These are phyloP conservation scores for Chloris gayana DNA, from an alignment of 176 grass and related monocot genomes.

Conservation along the genomic window DNA sequence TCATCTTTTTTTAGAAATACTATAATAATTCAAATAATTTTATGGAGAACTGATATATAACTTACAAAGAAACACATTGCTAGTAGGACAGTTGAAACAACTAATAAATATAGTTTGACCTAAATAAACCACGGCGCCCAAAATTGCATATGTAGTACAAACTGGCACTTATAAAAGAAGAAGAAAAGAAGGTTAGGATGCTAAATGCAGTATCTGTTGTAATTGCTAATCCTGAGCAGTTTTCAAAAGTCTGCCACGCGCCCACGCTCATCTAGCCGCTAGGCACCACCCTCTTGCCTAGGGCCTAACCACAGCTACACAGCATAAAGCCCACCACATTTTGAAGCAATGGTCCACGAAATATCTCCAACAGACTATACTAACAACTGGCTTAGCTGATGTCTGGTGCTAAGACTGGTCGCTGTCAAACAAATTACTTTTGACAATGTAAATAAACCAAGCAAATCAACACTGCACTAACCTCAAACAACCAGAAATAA, in stretches of 20 bases:
- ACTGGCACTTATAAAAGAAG: neutral
- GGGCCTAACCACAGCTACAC: neutral
- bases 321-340: neutral
- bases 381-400: neutral
- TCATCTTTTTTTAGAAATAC: neutral
- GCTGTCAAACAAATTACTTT: neutral
- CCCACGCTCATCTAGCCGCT: neutral
- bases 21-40: neutral
- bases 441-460: neutral
- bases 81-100: neutral
- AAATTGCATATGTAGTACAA: neutral
- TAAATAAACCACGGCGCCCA: neutral
- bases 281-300: neutral
- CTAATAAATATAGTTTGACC: neutral
- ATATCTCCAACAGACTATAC: neutral
- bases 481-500: neutral
- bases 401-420: neutral
- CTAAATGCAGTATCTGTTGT: neutral
- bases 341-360: neutral
- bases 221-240: neutral
- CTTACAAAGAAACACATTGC: neutral
- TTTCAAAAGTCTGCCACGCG: neutral
- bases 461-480: neutral
- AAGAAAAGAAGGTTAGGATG: neutral
- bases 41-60: neutral